These are phyloP conservation scores for Trametes coccinea DNA, from an alignment of 768 basidiomycete species.

Conservation along the genomic window DNA sequence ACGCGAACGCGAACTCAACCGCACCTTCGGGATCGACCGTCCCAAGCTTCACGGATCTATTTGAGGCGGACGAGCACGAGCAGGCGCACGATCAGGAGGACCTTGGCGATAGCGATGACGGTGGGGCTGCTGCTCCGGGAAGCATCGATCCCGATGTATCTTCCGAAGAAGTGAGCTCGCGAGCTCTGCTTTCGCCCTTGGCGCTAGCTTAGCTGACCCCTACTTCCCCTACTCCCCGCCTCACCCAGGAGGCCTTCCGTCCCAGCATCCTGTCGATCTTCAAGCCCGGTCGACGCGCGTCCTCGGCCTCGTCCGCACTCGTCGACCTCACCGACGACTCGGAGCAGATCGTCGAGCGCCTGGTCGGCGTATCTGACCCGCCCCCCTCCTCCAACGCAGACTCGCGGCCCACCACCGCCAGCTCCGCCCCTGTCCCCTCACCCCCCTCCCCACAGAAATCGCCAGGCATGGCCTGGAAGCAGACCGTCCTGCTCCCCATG, in stretches of 20 bases:
- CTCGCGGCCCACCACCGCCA: constrained; percentile 6
- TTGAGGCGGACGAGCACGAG: constrained; percentile 9
- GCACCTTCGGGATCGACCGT: constrained; percentile 10
- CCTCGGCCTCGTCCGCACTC: constrained; percentile 18
- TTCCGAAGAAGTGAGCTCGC: constrained; percentile 23
- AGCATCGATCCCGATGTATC: constrained; percentile 18
- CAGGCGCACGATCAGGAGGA: background rate
- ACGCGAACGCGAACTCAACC: no score
- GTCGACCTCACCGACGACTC: constrained; percentile 23
- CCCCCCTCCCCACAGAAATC: constrained; percentile 20
- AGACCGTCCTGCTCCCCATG: constrained; percentile 25
- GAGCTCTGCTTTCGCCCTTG: constrained; percentile 11
- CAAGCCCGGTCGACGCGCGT: constrained; percentile 19
- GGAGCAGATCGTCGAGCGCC: constrained; percentile 29
- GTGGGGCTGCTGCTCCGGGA: constrained; percentile 5
- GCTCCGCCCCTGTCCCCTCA: constrained; percentile 12
- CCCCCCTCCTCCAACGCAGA: constrained; percentile 8
- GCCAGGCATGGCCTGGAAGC: constrained; percentile 29
- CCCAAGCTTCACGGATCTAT: constrained; percentile 16
- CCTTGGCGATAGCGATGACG: background rate
- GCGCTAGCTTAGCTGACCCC: constrained; percentile 13
- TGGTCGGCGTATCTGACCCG: constrained; percentile 22
- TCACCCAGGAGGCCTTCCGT: constrained; percentile 19
- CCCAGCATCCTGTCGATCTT: constrained; percentile 20
- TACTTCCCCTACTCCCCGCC: background rate